Evolutionary conservation across 1,284 basidiomycete species (phyloP).

Genomic region (Volvariella surrecta): DNA sequence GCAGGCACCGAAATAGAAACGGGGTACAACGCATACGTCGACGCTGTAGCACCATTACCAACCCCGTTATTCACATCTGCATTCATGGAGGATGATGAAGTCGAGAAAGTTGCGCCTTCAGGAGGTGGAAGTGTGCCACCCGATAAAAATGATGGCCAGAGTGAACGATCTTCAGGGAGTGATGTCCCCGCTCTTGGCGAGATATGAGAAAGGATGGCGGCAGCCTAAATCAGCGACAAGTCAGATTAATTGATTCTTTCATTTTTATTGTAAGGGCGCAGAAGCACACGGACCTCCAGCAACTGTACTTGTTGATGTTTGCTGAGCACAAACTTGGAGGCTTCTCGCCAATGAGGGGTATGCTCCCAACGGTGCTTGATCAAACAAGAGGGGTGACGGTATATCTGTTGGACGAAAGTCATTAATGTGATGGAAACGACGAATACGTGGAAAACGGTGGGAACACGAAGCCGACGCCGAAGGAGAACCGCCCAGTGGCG

Average conservation of each 20-base stretch:
- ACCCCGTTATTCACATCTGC: conserved; percentile 5
- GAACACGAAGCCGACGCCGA: no score
- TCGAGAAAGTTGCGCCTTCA: conserved; percentile 15
- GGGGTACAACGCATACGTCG: conserved; percentile 17
- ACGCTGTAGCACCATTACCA: conserved; percentile 3
- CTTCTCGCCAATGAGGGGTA: conserved; percentile 94
- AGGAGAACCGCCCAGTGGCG: conserved; percentile 3
- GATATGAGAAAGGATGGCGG: conserved; percentile 87
- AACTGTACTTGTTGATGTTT: conserved; percentile 99
- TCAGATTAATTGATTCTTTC: background rate
- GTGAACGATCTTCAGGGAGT: conserved; percentile 86
- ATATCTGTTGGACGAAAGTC: conserved; percentile 46
- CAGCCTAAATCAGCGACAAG: conserved; percentile 47
- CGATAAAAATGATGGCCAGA: conserved; percentile 76
- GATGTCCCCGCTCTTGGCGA: conserved; percentile 59
- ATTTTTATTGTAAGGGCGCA: background rate
- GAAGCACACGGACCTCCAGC: conserved; percentile 59
- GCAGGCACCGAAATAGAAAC: conserved; percentile 30
- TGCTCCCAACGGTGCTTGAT: conserved; percentile 99
- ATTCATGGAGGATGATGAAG: conserved; percentile 10
- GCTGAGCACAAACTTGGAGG: conserved; percentile 87
- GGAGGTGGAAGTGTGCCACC: conserved; percentile 59
- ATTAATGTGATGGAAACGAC: background rate
- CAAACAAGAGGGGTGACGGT: conserved; percentile 89
- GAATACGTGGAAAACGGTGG: background rate